Conservation (phyloP, 2,329 filamentous ascomycete species). For the Talaromyces sp. region DNA sequence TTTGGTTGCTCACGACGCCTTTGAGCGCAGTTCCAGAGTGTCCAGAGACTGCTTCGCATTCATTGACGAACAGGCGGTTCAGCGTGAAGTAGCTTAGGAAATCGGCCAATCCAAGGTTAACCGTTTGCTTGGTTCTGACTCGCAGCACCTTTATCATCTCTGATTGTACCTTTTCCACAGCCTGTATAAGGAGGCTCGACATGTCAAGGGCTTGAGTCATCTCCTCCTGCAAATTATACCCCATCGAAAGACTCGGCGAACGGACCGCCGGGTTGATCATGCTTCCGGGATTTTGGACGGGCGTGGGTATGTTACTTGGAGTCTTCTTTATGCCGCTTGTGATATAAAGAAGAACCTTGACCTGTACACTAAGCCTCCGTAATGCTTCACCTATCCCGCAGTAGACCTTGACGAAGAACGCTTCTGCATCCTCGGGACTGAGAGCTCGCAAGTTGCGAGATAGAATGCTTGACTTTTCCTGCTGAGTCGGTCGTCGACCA, state of each 20-base stretch:
- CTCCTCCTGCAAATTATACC: conserved; percentile 44
- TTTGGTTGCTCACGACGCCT: conserved; percentile 56
- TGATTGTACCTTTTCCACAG: conserved; percentile 59
- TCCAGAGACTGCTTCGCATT: conserved; percentile 60
- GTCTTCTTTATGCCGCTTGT: conserved; percentile 56
- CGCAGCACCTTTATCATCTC: conserved; percentile 59
- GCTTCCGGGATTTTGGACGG: conserved; percentile 31
- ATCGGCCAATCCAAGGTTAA: conserved; percentile 47
- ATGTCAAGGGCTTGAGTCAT: conserved; percentile 58
- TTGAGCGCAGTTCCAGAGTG: conserved; percentile 54
- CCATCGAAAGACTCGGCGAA: conserved; percentile 32
- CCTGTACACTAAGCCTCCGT: conserved; percentile 76
- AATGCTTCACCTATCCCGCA: conserved; percentile 81
- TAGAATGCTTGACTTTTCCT: conserved; percentile 83
- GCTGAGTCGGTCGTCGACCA: conserved; percentile 63
- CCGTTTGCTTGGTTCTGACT: conserved; percentile 56
- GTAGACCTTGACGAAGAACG: conserved; percentile 75
- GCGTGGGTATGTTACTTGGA: conserved; percentile 18
- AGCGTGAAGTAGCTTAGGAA: conserved; percentile 59
- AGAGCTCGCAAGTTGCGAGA: conserved; percentile 84
- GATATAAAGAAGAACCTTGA: conserved; percentile 87
- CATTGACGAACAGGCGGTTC: conserved; percentile 59
- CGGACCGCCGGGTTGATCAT: conserved; percentile 25
- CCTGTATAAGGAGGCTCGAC: conserved; percentile 58
- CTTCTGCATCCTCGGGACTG: conserved; percentile 77